Percentiles rank a stretch among this genome's conserved stretches.
These are phyloP conservation scores for Fusarium annulatum DNA, from an alignment of 2,329 filamentous ascomycete genomes.

Conservation along the genomic window DNA sequence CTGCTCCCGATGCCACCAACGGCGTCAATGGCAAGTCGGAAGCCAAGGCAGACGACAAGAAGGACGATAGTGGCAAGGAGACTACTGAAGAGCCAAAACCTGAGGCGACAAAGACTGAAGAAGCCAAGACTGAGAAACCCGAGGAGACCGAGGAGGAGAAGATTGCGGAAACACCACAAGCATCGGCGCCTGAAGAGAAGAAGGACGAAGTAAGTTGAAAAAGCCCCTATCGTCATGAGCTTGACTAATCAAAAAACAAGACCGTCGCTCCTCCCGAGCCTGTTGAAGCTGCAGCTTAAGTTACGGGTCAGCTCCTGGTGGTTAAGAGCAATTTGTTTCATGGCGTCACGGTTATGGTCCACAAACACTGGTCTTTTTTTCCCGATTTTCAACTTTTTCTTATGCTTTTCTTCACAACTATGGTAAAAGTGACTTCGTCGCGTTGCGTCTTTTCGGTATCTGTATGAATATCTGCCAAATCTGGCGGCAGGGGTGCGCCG, in stretches of 20 bases:
- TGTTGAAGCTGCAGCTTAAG: slow-evolving; percentile 53
- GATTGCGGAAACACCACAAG: slow-evolving; percentile 25
- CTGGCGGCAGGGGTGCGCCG: slow-evolving; percentile 29
- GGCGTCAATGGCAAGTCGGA: slow-evolving; percentile 60
- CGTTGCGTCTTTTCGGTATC: slow-evolving; percentile 33
- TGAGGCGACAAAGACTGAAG: slow-evolving; percentile 46
- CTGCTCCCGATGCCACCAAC: slow-evolving; percentile 55
- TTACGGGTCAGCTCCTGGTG: slow-evolving; percentile 21
- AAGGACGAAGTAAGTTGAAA: slow-evolving; percentile 51
- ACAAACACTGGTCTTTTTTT: slow-evolving; percentile 40
- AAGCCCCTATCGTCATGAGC: not conserved
- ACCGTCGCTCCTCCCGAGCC: slow-evolving; percentile 48
- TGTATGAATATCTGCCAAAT: slow-evolving; percentile 46
- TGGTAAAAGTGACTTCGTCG: slow-evolving; percentile 43
- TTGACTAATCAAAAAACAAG: slow-evolving; percentile 32
- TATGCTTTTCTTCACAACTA: slow-evolving; percentile 24
- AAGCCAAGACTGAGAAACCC: slow-evolving; percentile 44
- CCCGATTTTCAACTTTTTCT: slow-evolving; percentile 30
- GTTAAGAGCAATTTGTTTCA: slow-evolving; percentile 43
- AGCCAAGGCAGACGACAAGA: slow-evolving; percentile 55
- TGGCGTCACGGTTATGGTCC: slow-evolving; percentile 45
- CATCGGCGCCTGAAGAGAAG: slow-evolving; percentile 35
- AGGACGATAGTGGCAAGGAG: slow-evolving; percentile 54
- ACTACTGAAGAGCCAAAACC: slow-evolving; percentile 53
- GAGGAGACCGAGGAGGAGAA: slow-evolving; percentile 39